Evolutionary conservation across 768 basidiomycete genomes (phyloP).

Genomic region (Fibroporia radiculosa): DNA sequence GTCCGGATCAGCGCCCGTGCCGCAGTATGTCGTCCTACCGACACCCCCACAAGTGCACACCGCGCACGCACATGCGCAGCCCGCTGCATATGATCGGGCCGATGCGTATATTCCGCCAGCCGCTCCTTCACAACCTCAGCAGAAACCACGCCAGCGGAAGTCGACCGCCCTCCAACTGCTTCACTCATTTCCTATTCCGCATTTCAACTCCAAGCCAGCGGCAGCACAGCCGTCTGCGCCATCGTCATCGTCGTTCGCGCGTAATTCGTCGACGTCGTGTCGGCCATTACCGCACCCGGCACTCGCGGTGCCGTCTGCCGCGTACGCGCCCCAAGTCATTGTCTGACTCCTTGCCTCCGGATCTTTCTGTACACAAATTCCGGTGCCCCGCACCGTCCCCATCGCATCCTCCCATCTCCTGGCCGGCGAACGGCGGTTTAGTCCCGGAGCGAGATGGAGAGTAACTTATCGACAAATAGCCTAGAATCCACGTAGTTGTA

Average conservation of each 20-base stretch:
- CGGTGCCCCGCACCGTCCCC: background rate
- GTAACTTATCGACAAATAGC: too few species aligned
- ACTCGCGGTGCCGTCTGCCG: background rate
- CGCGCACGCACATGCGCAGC: background rate
- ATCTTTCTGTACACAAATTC: background rate
- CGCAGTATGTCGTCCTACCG: conserved; percentile 11
- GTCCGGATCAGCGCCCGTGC: conserved; percentile 8
- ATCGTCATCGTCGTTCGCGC: background rate
- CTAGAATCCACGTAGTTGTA: background rate
- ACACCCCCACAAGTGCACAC: conserved; percentile 10
- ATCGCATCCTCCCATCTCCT: too few species aligned
- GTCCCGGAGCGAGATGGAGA: too few species aligned
- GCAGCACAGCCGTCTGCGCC: background rate
- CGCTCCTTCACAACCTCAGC: too few species aligned
- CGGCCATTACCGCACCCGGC: background rate
- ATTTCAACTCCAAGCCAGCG: conserved; percentile 11
- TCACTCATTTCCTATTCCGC: conserved; percentile 22
- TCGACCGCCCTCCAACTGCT: conserved; percentile 21
- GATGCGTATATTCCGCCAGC: too few species aligned
- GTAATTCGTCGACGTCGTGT: background rate
- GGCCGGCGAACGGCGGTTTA: too few species aligned
- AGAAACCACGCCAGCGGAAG: conserved; percentile 7
- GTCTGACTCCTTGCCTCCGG: background rate
- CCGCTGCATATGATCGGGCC: background rate
- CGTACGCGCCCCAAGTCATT: conserved; percentile 3